These are phyloP conservation scores for Monosporozyma yasuniensis DNA, from an alignment of 805 yeast species.

Conservation along the genomic window DNA sequence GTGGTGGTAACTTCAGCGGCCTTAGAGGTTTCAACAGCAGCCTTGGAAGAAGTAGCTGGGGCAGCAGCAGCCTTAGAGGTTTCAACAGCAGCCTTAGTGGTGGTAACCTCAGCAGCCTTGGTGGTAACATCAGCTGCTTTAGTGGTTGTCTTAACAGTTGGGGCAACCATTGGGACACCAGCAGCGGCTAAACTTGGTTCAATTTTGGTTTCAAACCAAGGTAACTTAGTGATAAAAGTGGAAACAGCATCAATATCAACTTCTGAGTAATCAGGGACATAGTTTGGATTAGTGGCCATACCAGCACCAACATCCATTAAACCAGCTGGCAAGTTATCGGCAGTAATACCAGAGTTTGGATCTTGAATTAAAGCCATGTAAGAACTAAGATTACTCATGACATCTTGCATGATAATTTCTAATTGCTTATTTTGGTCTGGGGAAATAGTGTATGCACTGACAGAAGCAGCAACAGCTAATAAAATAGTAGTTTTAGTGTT, in stretches of 20 bases:
- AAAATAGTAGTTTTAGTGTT: slow-evolving; percentile 8
- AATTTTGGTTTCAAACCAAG: slow-evolving; percentile 31
- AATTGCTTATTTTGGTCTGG: slow-evolving; percentile 11
- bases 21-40: background rate
- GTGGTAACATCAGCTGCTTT: background rate
- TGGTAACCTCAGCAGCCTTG: background rate
- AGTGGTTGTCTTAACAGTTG: slow-evolving; percentile 3
- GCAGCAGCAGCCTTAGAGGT: background rate
- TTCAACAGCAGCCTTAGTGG: background rate
- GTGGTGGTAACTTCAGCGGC: background rate
- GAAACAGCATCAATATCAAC: slow-evolving; percentile 24
- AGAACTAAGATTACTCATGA: slow-evolving; percentile 6
- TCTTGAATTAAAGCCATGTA: slow-evolving; percentile 8
- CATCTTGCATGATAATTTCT: slow-evolving; percentile 12
- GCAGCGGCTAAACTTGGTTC: slow-evolving; percentile 10
- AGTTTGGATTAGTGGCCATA: slow-evolving; percentile 27
- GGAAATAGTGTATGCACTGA: slow-evolving; percentile 8
- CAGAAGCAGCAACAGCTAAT: slow-evolving; percentile 9
- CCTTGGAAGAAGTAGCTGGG: background rate
- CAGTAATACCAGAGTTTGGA: slow-evolving; percentile 7
- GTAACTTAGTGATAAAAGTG: slow-evolving; percentile 21
- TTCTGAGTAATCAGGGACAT: slow-evolving; percentile 25
- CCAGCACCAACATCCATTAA: slow-evolving; percentile 14
- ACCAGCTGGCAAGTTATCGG: slow-evolving; percentile 11
- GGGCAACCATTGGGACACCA: slow-evolving; percentile 3